Evolutionary conservation across 306 rosid genomes (phyloP).

Genomic region (Vicia faba): DNA sequence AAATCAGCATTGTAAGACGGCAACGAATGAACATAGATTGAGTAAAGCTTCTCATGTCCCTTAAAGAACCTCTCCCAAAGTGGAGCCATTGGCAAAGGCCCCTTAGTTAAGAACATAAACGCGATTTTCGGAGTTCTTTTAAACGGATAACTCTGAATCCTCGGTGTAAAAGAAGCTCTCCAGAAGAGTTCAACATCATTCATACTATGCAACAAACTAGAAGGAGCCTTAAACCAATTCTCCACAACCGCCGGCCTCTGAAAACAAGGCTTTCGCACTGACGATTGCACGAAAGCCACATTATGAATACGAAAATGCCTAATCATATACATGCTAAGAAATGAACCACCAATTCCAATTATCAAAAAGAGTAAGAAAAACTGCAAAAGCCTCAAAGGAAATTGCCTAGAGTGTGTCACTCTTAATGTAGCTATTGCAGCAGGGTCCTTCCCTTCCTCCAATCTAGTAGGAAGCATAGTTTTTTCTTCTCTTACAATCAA

Average conservation of each 20-base stretch:
- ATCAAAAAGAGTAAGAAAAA: constrained; percentile 68
- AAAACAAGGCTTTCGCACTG: constrained; percentile 54
- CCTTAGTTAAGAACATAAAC: constrained; percentile 96
- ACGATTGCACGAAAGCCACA: constrained; percentile 51
- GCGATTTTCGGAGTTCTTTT: constrained; percentile 87
- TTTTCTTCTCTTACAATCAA: constrained; percentile 31
- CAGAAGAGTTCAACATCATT: constrained; percentile 80
- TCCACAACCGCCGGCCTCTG: constrained; percentile 52
- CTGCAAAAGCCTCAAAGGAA: constrained; percentile 72
- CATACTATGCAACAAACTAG: constrained; percentile 69
- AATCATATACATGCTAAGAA: constrained; percentile 72
- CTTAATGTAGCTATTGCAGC: constrained; percentile 37
- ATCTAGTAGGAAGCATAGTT: constrained; percentile 63
- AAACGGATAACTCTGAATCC: constrained; percentile 66
- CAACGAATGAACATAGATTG: constrained; percentile 79
- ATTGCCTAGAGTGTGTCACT: constrained; percentile 55
- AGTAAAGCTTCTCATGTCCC: constrained; percentile 64
- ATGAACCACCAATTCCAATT: constrained; percentile 69
- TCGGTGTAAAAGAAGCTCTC: constrained; percentile 76
- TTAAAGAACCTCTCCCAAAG: constrained; percentile 89
- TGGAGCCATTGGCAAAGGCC: constrained; percentile 91
- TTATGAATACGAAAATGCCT: constrained; percentile 65
- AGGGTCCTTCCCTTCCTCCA: constrained; percentile 90
- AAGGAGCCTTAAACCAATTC: constrained; percentile 71
- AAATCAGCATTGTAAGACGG: constrained; percentile 70